Evolutionary conservation across 2,329 filamentous ascomycete genomes (phyloP).

Genomic region (Aspergillus hiratsukae): DNA sequence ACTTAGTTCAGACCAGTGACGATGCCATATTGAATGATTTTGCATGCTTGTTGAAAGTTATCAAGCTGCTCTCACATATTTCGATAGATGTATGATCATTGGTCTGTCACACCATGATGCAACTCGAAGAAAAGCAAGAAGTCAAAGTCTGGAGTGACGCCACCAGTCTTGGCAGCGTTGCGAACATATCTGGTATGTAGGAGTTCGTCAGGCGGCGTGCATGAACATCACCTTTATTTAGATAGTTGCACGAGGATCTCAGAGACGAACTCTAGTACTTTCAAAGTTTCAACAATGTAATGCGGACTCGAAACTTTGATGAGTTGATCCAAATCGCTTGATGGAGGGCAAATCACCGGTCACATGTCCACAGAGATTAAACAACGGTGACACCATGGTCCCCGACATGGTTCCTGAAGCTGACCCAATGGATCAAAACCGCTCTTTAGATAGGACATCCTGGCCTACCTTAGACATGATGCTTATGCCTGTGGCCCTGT

Average conservation of each 20-base stretch:
- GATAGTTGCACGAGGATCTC: not conserved
- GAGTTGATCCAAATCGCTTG: not conserved
- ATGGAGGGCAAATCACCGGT: too few relatives aligned
- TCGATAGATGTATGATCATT: not conserved
- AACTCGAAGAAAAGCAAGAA: not conserved
- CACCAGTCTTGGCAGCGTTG: not conserved
- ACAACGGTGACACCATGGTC: too few relatives aligned
- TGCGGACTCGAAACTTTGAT: not conserved
- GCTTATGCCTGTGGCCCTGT: not conserved
- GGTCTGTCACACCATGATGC: not conserved
- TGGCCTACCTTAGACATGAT: too few relatives aligned
- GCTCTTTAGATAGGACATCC: not conserved
- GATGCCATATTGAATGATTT: not conserved
- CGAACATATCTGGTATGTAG: slow-evolving; percentile 11
- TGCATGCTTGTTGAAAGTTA: not conserved
- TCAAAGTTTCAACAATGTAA: too few relatives aligned
- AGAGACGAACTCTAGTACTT: too few relatives aligned
- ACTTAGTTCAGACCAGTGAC: not conserved
- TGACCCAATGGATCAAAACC: not conserved
- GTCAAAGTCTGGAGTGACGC: not conserved
- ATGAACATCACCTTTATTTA: slow-evolving; percentile 9
- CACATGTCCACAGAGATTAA: not conserved
- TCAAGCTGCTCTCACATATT: not conserved
- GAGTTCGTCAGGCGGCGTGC: slow-evolving; percentile 14
- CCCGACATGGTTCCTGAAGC: not conserved